Base-by-base conservation (phyloP, 148 eudicot genomes). In the Fagopyrum homotropicum region DNA sequence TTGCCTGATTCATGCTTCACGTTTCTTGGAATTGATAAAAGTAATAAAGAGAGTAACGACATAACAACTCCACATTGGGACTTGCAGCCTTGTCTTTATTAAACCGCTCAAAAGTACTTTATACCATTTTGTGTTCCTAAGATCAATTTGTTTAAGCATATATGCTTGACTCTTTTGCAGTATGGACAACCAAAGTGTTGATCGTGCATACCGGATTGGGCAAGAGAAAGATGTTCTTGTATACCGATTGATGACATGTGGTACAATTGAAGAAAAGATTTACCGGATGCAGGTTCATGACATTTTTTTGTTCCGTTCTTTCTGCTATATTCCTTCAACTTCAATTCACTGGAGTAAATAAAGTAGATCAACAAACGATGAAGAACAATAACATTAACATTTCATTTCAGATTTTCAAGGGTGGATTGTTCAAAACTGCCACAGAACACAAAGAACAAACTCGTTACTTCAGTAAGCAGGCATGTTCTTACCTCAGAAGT, bases 381-480 rank as follows among this genome's bases (percentile, higher is more conserved):
- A 66, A 46, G 45, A 66, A 4, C 43, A 43, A 66, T 66, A 64
- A 40, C 47, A 10, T 55, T 17, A 76, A 76, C 22, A 30, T 52
- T 69, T 26, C 79, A 64, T 54, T 80, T 35, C 79, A 96, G 99
- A 86, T 96, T 76, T 96, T 78, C 81, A 96, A 96, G 84, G 99
- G 98, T 16, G 99, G 99, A 15, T 85, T 96, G 75, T 92, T 96
- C 78, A 96, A 84, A 85, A 96, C 95, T 46, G 99, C 99, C 70
- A 96, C 99, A n/a, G 99, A 96, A 80, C 99, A 96, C 80, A 96
- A 92, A 87, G 99, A 96, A 78, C 98, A 92, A 82, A 90, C 93
- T 10, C 94, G 99, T 15, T 96, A 96, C 75, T 96, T 96, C 85
- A 90, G 94, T 73, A 90, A 92, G 83, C 93, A 89, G 90, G 99